A percentile compares a stretch with the other conserved stretches of the same genome.
phyloP scores from a whole-genome alignment of 305 asterid genomes.

The Fraxinus xanthoxyloides region DNA sequence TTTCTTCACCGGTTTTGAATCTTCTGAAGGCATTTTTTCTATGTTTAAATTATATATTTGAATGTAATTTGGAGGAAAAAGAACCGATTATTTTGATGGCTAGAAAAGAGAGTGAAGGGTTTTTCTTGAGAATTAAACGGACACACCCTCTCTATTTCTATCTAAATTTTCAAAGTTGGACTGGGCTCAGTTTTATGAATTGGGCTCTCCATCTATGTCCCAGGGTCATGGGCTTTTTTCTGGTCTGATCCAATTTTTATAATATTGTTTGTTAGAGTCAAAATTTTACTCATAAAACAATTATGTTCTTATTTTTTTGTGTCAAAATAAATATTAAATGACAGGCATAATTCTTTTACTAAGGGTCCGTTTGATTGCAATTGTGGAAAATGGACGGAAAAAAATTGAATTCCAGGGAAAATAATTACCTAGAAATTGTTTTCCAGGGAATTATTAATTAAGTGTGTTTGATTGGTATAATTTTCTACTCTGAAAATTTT shows the following conservation, averaged over 20 bases:
- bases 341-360: not conserved
- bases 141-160: not conserved
- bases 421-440: too few species aligned
- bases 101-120: not conserved
- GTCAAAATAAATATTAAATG: not conserved
- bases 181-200: not conserved
- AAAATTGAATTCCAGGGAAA: too few species aligned
- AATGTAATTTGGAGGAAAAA: slow-evolving; percentile 3
- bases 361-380: too few species aligned
- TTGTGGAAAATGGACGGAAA: too few species aligned
- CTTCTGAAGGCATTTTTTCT: slow-evolving; percentile 44
- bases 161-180: not conserved
- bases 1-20: slow-evolving; percentile 40
- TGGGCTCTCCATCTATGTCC: not conserved
- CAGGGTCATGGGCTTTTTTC: not conserved
- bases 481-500: too few species aligned
- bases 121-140: not conserved
- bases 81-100: not conserved
- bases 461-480: too few species aligned
- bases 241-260: not conserved
- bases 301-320: not conserved
- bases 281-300: not conserved
- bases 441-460: too few species aligned
- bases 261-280: not conserved
- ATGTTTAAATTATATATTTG: not conserved